These are phyloP conservation scores for Zygoascus sp. DNA, from an alignment of 1,139 yeast species.

Conservation along the genomic window DNA sequence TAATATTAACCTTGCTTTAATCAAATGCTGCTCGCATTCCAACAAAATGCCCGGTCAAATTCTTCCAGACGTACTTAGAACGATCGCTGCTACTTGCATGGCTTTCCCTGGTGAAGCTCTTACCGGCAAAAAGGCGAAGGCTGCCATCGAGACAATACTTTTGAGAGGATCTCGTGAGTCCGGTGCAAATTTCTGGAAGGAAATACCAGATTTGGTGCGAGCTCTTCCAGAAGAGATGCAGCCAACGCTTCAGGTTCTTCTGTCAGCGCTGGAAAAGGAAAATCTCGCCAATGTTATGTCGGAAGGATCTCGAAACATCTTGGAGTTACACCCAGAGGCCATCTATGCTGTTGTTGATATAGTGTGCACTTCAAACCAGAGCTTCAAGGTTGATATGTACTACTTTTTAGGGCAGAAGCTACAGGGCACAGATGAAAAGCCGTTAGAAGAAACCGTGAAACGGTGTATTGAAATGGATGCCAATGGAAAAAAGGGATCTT, in stretches of 20 bases:
- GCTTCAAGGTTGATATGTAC: neutral
- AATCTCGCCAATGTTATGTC: constrained; percentile 3
- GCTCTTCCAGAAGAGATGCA: neutral
- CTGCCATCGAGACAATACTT: constrained; percentile 6
- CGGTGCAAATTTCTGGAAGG: constrained; percentile 8
- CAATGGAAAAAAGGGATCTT: neutral
- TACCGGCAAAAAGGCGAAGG: constrained; percentile 3
- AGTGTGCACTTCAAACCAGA: constrained; percentile 5
- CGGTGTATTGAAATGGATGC: neutral
- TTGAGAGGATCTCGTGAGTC: constrained; percentile 10
- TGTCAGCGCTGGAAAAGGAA: constrained; percentile 5
- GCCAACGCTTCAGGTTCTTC: neutral
- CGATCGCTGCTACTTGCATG: neutral
- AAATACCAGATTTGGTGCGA: neutral
- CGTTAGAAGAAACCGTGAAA: neutral
- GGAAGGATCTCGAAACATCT: neutral
- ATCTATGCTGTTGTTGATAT: neutral
- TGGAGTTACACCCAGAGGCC: neutral
- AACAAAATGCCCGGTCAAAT: constrained; percentile 5
- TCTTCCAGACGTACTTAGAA: constrained; percentile 5
- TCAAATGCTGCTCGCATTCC: constrained; percentile 7
- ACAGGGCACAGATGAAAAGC: neutral
- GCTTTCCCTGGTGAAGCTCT: constrained; percentile 2
- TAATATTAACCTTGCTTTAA: constrained; percentile 20
- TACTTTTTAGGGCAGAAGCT: neutral